Conservation (phyloP, 495 filamentous ascomycete species). For the Jackrogersella minutella region DNA sequence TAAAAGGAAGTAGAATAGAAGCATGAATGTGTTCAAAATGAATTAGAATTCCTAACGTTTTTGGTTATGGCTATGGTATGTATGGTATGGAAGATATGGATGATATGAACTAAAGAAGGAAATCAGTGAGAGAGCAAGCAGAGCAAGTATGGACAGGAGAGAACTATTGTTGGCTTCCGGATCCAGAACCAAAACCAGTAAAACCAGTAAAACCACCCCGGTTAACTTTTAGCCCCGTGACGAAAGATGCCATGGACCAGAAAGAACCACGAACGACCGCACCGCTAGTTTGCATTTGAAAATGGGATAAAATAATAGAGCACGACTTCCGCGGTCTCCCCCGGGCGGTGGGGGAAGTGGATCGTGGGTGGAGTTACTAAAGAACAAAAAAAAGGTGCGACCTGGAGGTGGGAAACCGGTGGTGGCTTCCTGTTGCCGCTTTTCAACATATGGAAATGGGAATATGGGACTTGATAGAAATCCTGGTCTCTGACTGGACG, state of each 20-base stretch:
- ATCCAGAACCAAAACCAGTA: no score
- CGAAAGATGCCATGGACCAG: slow-evolving; percentile 21
- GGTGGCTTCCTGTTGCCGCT: no score
- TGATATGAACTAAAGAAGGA: slow-evolving; percentile 15
- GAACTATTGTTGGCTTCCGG: slow-evolving; percentile 12
- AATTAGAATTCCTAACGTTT: slow-evolving; percentile 10
- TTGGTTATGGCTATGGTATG: no score
- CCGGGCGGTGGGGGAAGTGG: slow-evolving; percentile 41
- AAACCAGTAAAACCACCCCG: slow-evolving; percentile 16
- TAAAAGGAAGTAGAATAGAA: not conserved
- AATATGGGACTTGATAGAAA: not conserved
- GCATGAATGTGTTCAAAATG: not conserved
- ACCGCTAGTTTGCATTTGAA: slow-evolving; percentile 44
- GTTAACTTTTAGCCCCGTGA: slow-evolving; percentile 31
- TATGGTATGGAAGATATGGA: not conserved
- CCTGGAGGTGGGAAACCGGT: not conserved
- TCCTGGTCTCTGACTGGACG: not conserved
- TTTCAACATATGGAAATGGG: not conserved
- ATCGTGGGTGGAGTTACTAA: slow-evolving; percentile 34
- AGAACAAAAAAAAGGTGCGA: slow-evolving; percentile 2
- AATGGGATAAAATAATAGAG: slow-evolving; percentile 1
- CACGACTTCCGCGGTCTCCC: slow-evolving; percentile 33
- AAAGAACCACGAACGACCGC: slow-evolving; percentile 19
- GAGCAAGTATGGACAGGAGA: slow-evolving; percentile 1
- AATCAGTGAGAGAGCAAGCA: not conserved